These are phyloP conservation scores for Phlegmacium glaucopus DNA, from an alignment of 768 basidiomycete genomes.

Conservation along the genomic window DNA sequence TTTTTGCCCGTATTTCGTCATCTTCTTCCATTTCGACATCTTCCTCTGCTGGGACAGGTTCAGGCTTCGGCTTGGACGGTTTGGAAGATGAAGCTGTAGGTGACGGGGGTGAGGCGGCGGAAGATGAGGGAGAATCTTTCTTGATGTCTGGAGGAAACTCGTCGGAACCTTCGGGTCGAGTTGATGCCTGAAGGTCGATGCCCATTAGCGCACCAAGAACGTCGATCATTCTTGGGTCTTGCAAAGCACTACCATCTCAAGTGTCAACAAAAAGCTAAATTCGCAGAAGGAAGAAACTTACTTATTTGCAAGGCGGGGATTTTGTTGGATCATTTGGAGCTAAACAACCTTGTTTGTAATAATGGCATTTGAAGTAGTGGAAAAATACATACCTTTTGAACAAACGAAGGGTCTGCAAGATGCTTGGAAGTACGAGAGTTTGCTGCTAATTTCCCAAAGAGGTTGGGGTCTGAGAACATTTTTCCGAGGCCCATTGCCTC, in stretches of 20 bases:
- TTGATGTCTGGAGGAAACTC: slow-evolving; percentile 65
- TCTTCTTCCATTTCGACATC: slow-evolving; percentile 69
- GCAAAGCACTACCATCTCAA: slow-evolving; percentile 40
- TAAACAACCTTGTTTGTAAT: slow-evolving; percentile 24
- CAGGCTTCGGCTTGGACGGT: slow-evolving; percentile 28
- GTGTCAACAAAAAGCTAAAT: not conserved
- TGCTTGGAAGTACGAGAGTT: slow-evolving; percentile 86
- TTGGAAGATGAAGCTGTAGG: slow-evolving; percentile 46
- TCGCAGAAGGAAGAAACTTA: slow-evolving; percentile 24
- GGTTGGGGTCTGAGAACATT: slow-evolving; percentile 81
- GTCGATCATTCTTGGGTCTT: slow-evolving; percentile 91
- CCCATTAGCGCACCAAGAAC: slow-evolving; percentile 93
- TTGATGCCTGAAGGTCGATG: slow-evolving; percentile 85
- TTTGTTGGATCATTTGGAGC: slow-evolving; percentile 65
- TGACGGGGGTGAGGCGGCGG: slow-evolving; percentile 38
- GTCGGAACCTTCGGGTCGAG: slow-evolving; percentile 79
- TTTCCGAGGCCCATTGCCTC: slow-evolving; percentile 58
- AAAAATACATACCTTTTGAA: slow-evolving; percentile 50
- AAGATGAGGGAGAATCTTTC: slow-evolving; percentile 25
- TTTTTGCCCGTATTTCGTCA: slow-evolving; percentile 66
- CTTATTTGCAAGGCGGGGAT: slow-evolving; percentile 62
- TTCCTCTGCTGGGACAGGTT: slow-evolving; percentile 43
- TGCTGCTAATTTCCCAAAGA: slow-evolving; percentile 77
- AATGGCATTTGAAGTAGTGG: slow-evolving; percentile 4
- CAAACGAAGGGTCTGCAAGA: slow-evolving; percentile 79